Evolutionary conservation across 495 filamentous ascomycete genomes (phyloP), one percentile per base, ranked within the genome.

Genomic region (Paragyromitra xinjiangensis): DNA sequence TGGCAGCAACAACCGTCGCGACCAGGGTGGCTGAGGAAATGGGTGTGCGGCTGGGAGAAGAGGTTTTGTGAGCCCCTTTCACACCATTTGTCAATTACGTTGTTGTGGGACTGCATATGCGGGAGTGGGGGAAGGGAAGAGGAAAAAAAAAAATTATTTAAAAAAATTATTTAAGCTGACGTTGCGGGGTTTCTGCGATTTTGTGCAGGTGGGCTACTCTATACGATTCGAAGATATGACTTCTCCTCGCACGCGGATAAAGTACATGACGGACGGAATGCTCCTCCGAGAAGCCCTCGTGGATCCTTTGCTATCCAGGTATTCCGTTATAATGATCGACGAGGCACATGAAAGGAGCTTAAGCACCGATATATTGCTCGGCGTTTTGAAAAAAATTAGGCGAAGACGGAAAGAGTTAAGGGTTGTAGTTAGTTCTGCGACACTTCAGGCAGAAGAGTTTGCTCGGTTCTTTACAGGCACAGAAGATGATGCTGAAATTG

Each of bases 271-370:
- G 1, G 95, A 99, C 86, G 96, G 95, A 9, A 88, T 99, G 80
- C 87, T 99, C 34, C 91, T 99, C 78, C 88, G 95, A 83, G 96
- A 99, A 85, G 94, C 93, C 22, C 87, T 99, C 12, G 93, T 97
- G 22, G 96, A 98, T 83, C 95, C 95, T 71, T 86, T 98, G 14
- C 85, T 99, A 19, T 95, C 93, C 40, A 89, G 94, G 6, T 99
- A 99, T 83, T 97, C 93, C 6, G 92, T 98, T 44, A 93, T 99
- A 80, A 99, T 98, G 95, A 92, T 99, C 26, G 95, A 99, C 82
- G 95, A 99, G 83, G 96, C 96, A 37, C 95, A 99, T 84, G 95
- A 99, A 84, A 89, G 96, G 66, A 97, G 93, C 73, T 87, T 99
- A 69, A 97, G 94, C 84, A 94, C 94, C 6, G 95, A 99, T 80